Conservation (phyloP, 208 protist genomes). For the Wallacemonas collosoma region DNA sequence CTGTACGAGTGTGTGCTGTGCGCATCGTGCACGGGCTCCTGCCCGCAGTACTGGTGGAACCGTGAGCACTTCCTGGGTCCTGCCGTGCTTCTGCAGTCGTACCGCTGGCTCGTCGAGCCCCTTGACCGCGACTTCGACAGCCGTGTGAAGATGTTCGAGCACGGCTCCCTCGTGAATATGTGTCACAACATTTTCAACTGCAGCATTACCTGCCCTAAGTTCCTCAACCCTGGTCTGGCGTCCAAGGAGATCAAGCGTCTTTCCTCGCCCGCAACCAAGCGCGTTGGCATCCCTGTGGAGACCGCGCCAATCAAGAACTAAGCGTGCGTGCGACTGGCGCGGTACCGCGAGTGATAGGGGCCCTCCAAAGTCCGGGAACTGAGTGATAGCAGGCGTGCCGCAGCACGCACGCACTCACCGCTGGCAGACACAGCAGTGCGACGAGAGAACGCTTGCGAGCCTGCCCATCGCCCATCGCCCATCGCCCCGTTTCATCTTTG, state of each 20-base stretch:
- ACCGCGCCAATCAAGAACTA: slow-evolving; percentile 32
- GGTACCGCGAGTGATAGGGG: too few species aligned
- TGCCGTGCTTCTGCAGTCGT: slow-evolving; percentile 88
- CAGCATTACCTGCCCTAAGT: slow-evolving; percentile 90
- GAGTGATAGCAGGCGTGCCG: not conserved
- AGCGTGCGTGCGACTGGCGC: not conserved
- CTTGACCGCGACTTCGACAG: slow-evolving; percentile 87
- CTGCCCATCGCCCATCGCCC: too few species aligned
- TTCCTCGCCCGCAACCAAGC: slow-evolving; percentile 56
- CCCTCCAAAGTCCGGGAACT: too few species aligned
- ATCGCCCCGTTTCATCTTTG: not conserved
- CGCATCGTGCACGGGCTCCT: slow-evolving; percentile 85
- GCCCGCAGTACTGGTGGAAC: slow-evolving; percentile 94
- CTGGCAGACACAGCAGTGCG: too few species aligned
- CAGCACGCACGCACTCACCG: not conserved
- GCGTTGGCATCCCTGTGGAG: slow-evolving; percentile 53
- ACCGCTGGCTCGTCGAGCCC: slow-evolving; percentile 90
- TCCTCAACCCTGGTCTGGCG: slow-evolving; percentile 86
- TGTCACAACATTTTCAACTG: slow-evolving; percentile 95
- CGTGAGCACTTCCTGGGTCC: slow-evolving; percentile 90
- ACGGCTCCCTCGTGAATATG: slow-evolving; percentile 85
- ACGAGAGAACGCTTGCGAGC: too few species aligned
- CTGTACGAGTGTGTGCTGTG: slow-evolving; percentile 92
- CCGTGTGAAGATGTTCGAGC: slow-evolving; percentile 86
- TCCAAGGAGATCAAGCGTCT: slow-evolving; percentile 91